Conservation (phyloP, 2,329 filamentous ascomycete species). For the Botryotinia calthae region DNA sequence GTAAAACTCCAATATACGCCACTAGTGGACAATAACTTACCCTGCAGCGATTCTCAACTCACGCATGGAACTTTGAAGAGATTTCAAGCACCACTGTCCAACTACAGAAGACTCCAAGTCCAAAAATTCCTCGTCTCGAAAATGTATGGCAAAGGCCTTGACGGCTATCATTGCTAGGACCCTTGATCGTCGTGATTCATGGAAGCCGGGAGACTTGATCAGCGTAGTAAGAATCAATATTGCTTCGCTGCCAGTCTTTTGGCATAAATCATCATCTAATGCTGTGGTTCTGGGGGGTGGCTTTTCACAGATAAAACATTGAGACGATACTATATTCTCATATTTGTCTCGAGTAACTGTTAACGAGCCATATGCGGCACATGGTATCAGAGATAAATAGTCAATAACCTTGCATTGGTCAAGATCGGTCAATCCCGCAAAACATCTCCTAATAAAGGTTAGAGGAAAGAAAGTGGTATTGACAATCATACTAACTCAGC, state of each 20-base stretch:
- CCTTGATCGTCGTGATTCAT: slow-evolving; percentile 57
- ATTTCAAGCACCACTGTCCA: slow-evolving; percentile 79
- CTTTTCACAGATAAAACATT: slow-evolving; percentile 37
- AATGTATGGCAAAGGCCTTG: slow-evolving; percentile 67
- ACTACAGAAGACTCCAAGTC: slow-evolving; percentile 65
- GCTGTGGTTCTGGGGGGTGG: slow-evolving; percentile 21
- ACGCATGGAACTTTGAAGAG: slow-evolving; percentile 76
- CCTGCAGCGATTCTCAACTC: slow-evolving; percentile 82
- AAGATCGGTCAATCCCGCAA: slow-evolving; percentile 47
- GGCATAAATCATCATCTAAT: slow-evolving; percentile 26
- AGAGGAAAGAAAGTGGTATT: not conserved
- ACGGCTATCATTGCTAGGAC: slow-evolving; percentile 71
- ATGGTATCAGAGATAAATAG: slow-evolving; percentile 56
- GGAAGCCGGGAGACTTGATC: slow-evolving; percentile 45
- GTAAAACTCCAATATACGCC: not conserved
- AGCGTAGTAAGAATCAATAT: slow-evolving; percentile 49
- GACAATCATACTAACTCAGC: slow-evolving; percentile 47
- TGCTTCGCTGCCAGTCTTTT: slow-evolving; percentile 40
- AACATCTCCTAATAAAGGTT: slow-evolving; percentile 39
- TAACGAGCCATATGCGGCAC: slow-evolving; percentile 52
- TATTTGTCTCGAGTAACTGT: slow-evolving; percentile 32
- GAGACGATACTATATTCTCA: slow-evolving; percentile 31
- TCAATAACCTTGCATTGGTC: slow-evolving; percentile 54
- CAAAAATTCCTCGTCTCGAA: slow-evolving; percentile 55
- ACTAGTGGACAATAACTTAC: slow-evolving; percentile 39